Evolutionary conservation across 2,329 filamentous ascomycete genomes (phyloP).

Genomic region (Fusarium euwallaceae): DNA sequence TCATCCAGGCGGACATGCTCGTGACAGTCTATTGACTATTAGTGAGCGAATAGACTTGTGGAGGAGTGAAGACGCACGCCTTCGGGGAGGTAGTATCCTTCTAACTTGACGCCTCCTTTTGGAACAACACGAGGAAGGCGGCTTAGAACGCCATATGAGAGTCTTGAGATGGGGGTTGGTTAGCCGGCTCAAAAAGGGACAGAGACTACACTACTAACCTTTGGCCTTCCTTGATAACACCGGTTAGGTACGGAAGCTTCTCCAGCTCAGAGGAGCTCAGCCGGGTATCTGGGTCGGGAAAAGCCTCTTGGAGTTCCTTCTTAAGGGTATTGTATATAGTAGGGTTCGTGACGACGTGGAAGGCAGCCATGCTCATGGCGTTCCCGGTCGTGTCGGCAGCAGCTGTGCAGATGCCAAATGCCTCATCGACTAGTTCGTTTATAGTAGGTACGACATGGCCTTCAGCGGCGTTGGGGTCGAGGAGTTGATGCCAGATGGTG

Average conservation of each 20-base stretch:
- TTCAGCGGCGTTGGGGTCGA: constrained; percentile 13
- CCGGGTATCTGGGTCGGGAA: constrained; percentile 4
- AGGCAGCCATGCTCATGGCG: constrained; percentile 20
- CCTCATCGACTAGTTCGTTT: constrained; percentile 9
- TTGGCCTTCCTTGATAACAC: constrained; percentile 19
- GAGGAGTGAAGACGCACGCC: neutral
- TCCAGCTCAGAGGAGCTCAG: constrained; percentile 9
- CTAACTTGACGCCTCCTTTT: constrained; percentile 10
- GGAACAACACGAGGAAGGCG: constrained; percentile 20
- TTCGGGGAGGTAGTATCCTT: constrained; percentile 16
- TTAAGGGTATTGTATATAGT: constrained; percentile 8
- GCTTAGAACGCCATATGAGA: constrained; percentile 19
- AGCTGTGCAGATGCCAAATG: constrained; percentile 19
- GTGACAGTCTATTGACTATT: neutral
- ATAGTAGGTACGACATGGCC: constrained; percentile 1
- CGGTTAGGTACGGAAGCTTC: constrained; percentile 15
- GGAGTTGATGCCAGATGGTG: constrained; percentile 20
- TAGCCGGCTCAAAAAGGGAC: neutral
- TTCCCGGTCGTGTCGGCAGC: constrained; percentile 17
- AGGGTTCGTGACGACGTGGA: constrained; percentile 15
- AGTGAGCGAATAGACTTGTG: neutral
- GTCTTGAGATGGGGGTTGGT: neutral
- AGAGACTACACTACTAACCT: constrained; percentile 2
- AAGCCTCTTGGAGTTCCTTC: constrained; percentile 15
- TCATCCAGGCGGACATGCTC: constrained; percentile 29